Base-by-base conservation (phyloP, 2,329 filamentous ascomycete genomes). In the Domatiomyces catenatus region DNA sequence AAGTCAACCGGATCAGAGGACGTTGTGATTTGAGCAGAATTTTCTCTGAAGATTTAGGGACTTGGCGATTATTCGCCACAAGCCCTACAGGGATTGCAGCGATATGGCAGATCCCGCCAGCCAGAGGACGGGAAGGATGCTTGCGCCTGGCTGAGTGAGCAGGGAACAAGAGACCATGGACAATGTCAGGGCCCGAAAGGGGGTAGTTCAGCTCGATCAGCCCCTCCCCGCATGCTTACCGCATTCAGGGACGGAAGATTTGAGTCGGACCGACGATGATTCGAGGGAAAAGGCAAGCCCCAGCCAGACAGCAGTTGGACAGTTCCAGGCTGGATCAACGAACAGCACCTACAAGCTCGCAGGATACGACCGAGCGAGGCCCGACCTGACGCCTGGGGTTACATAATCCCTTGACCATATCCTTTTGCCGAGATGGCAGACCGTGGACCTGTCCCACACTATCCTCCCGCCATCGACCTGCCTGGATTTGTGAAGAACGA, bases 401-500 rank as follows among this genome's bases (percentile, higher is more conserved):
- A 39, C 12, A 32, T 39, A 15, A 39, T 39, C 12, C 10, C 10
- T 15, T 39, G 10, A 39, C 32, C 3, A 12, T 39, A 2, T 12
- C 15, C 3, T 39, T 15, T 39, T 15, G 10, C 12, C 15, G 8
- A 39, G 10, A 39, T 39, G 32, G 32, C 32, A 39, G 15, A 15
- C 8, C 8, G 10, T 12, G 32, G 15, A 2, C 8, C 5, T 15
- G 5, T 15, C 45, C 45, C 45, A 10, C 89, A 85, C 68, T 87
- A 83, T 61, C 85, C 85, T 4, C 62, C 80, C 19, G 75, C 79
- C 49, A 74, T 79, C 39, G 67, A 71, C 17, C 76, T 90, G 52
- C 58, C 73, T 2, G 75, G 72, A 53, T 88, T 84, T 65, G 67
- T 79, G 44, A 75, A 80, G 58, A 89, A 89, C 63, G 75, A 80